These are phyloP conservation scores for Eutrema heterophyllum DNA, from an alignment of 345 rosid genomes.

Conservation along the genomic window DNA sequence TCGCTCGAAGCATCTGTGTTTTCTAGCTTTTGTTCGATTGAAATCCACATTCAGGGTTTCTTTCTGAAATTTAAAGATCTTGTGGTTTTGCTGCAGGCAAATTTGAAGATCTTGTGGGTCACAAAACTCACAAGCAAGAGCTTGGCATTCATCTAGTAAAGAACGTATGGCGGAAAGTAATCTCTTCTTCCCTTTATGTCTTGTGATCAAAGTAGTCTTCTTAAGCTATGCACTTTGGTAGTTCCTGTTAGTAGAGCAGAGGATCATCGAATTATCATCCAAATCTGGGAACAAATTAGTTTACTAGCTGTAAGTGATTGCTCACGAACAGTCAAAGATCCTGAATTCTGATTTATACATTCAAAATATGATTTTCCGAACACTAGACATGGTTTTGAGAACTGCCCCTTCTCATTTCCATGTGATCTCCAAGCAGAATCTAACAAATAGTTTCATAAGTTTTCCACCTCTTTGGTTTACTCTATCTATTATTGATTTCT, in stretches of 20 bases:
- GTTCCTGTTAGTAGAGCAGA: not conserved
- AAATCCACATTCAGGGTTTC: not conserved
- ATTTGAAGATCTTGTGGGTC: slow-evolving; percentile 8
- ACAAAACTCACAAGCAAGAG: not conserved
- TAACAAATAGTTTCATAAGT: no score
- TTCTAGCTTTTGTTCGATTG: not conserved
- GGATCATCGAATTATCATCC: not conserved
- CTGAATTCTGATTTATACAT: not conserved
- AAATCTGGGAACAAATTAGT: not conserved
- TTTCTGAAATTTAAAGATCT: not conserved
- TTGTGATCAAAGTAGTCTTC: not conserved
- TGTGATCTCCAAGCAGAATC: no score
- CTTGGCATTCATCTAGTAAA: not conserved
- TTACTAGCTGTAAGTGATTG: not conserved
- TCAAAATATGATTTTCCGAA: not conserved
- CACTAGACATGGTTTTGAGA: not conserved
- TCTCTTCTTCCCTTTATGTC: not conserved
- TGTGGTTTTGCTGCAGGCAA: not conserved
- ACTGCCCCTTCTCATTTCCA: not conserved
- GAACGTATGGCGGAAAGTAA: slow-evolving; percentile 30
- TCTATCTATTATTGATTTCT: not conserved
- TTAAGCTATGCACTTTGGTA: not conserved
- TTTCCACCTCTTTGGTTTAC: not conserved
- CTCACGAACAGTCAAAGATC: not conserved
- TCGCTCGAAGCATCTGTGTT: not conserved